Percentiles rank a stretch among this genome's conserved stretches.
phyloP scores from a whole-genome alignment of 2,329 filamentous ascomycete species.

The Sarocladium brachiariae region DNA sequence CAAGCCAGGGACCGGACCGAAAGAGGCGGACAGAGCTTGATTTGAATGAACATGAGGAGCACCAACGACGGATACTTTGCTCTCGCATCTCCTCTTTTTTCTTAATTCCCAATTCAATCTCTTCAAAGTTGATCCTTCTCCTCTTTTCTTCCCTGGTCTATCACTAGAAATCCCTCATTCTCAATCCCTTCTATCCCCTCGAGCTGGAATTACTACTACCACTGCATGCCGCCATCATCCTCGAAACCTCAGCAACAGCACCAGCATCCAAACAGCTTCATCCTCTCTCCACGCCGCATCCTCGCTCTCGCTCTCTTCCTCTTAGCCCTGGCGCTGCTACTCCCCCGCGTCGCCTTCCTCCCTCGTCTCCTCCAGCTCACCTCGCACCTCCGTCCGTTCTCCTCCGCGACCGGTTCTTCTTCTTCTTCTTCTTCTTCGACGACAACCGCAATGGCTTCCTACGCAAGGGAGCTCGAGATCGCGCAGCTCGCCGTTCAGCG shows the following conservation, averaged over 20 bases:
- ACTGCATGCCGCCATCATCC: conserved; percentile 3
- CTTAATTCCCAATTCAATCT: too few species aligned
- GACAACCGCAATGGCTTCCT: conserved; percentile 41
- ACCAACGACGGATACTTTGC: too few species aligned
- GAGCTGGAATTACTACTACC: background rate
- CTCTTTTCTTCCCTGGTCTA: background rate
- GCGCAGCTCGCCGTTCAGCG: conserved; percentile 87
- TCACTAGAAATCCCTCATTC: background rate
- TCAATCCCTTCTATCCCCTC: background rate
- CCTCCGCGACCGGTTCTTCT: conserved; percentile 13
- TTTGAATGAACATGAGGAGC: too few species aligned
- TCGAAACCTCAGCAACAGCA: background rate
- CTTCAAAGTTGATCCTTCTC: too few species aligned
- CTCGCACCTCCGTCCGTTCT: conserved; percentile 16
- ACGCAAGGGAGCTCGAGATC: conserved; percentile 71
- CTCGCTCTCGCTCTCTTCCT: conserved; percentile 13
- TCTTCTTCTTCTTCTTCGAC: too few species aligned
- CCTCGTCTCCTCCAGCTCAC: conserved; percentile 16
- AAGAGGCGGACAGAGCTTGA: too few species aligned
- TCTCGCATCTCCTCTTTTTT: too few species aligned
- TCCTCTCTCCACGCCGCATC: conserved; percentile 9
- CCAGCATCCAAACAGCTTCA: conserved; percentile 1
- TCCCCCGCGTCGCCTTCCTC: conserved; percentile 12
- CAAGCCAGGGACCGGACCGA: too few species aligned
- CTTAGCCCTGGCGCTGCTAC: conserved; percentile 13